Base-by-base conservation (phyloP, 129 eudicot genomes). In the Flaveria ramosissima region DNA sequence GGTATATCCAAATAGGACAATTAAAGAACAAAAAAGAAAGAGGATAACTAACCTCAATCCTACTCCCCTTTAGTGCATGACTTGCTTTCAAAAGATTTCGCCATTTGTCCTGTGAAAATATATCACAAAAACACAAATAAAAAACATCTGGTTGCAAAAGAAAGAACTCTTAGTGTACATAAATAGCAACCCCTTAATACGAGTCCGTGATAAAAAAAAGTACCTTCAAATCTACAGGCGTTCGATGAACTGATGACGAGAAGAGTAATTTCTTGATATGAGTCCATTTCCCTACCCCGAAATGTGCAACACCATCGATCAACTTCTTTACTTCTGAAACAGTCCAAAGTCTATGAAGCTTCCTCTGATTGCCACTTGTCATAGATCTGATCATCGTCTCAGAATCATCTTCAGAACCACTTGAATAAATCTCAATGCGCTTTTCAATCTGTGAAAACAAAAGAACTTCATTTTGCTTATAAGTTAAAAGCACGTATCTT, bases 221-320 rank as follows among this genome's bases (percentile, higher is more conserved):
- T 79, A 93, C 98, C 98, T 91, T 93, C 48, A 93, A 86, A 88
- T 93, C 98, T 47, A 91, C 93, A 52, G 97, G 72, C 4, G 98
- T 90, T 66, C 98, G 91, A 72, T 87, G 92, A 59, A 75, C 85
- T 16, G 98, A 90, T 11, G 97, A 56, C 59, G 98, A 81, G 78
- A 90, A 90, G 11, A 85, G 86, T 12, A 81, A 69, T 75, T 83
- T 93, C 78, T 93, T 88, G 72, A 93, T 90, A 68, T 87, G 85
- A 23, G 91, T 88, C 98, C 98, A 93, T 84, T 83, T 87, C 46
- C 98, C 98, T 56, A 88, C 94, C 24, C 98, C 98, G 64, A 81
- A 85, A 47, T 87, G 86, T 24, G 96, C 82, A 21, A 93, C 92
- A n/a, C 98, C 98, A 84, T 93, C 97, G 36, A 90, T 77, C 81